Conservation (phyloP, 2,329 filamentous ascomycete genomes). For the Pezicula neosporulosa region DNA sequence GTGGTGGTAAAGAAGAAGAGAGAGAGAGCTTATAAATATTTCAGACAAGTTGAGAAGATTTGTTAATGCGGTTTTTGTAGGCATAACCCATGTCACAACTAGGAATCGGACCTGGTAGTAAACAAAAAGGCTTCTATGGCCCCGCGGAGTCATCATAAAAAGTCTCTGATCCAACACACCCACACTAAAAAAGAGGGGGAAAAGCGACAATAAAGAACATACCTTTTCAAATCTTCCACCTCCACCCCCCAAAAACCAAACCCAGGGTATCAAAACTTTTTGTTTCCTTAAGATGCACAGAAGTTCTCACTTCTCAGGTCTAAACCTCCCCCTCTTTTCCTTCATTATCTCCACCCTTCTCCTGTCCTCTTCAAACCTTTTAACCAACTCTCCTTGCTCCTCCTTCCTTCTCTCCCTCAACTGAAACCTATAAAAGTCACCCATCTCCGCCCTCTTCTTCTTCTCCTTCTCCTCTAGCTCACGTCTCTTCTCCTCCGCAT, state of each 20-base stretch:
- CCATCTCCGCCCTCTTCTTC: conserved; percentile 58
- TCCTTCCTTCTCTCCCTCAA: conserved; percentile 75
- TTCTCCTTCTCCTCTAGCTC: conserved; percentile 62
- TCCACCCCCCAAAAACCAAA: conserved; percentile 7
- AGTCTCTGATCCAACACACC: not conserved
- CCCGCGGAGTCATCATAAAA: conserved; percentile 47
- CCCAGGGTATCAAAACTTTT: not conserved
- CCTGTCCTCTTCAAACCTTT: conserved; percentile 73
- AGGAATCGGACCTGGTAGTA: conserved; percentile 24
- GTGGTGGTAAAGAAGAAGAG: not conserved
- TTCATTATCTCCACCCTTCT: conserved; percentile 69
- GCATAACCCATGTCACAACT: conserved; percentile 35
- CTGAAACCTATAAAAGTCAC: conserved; percentile 84
- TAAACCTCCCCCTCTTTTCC: conserved; percentile 60
- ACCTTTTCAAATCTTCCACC: conserved; percentile 1
- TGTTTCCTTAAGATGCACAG: conserved; percentile 26
- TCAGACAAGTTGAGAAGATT: conserved; percentile 68
- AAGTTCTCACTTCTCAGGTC: conserved; percentile 38
- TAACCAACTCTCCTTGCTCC: conserved; percentile 65
- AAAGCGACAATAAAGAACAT: conserved; percentile 6
- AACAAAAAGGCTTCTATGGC: conserved; percentile 44
- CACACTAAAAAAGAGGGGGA: not conserved
- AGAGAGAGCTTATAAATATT: conserved; percentile 7
- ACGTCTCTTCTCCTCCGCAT: conserved; percentile 56
- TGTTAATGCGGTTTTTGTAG: conserved; percentile 60